A percentile compares a stretch with the other conserved stretches of the same genome.
phyloP scores from a whole-genome alignment of 2,329 filamentous ascomycete genomes.

The Paecilomyces dactylethromorphus region DNA sequence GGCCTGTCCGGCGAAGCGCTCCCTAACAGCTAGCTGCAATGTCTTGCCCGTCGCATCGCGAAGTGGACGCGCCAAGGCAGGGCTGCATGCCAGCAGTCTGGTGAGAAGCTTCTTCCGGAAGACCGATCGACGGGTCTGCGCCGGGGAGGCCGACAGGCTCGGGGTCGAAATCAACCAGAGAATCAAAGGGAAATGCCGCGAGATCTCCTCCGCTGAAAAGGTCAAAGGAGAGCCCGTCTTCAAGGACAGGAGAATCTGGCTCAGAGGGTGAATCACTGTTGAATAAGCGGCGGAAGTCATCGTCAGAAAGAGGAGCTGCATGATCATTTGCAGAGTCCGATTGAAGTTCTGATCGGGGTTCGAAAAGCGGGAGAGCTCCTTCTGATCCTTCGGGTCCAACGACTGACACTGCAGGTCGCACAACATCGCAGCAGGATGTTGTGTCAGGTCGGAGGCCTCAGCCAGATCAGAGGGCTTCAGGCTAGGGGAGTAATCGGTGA shows the following conservation, averaged over 20 bases:
- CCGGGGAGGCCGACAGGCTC: constrained; percentile 39
- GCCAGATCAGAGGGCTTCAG: constrained; percentile 37
- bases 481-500: constrained; percentile 33
- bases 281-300: constrained; percentile 57
- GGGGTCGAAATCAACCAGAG: constrained; percentile 50
- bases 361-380: constrained; percentile 37
- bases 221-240: constrained; percentile 69
- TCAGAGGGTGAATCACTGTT: constrained; percentile 61
- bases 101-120: constrained; percentile 45
- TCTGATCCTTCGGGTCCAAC: constrained; percentile 51
- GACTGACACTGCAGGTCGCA: constrained; percentile 99
- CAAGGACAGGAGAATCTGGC: constrained; percentile 69
- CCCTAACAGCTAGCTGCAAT: constrained; percentile 46
- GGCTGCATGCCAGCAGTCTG: constrained; percentile 47
- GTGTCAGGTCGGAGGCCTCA: constrained; percentile 83
- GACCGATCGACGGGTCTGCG: constrained; percentile 39
- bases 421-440: constrained; percentile 99
- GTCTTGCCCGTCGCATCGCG: constrained; percentile 48
- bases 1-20: constrained; percentile 29
- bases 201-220: constrained; percentile 48
- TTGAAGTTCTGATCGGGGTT: constrained; percentile 31
- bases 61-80: constrained; percentile 48
- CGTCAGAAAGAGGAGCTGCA: constrained; percentile 61
- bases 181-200: constrained; percentile 47
- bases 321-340: constrained; percentile 52